Base-by-base conservation (phyloP, 2,329 filamentous ascomycete species). In the Diaporthe batatas region DNA sequence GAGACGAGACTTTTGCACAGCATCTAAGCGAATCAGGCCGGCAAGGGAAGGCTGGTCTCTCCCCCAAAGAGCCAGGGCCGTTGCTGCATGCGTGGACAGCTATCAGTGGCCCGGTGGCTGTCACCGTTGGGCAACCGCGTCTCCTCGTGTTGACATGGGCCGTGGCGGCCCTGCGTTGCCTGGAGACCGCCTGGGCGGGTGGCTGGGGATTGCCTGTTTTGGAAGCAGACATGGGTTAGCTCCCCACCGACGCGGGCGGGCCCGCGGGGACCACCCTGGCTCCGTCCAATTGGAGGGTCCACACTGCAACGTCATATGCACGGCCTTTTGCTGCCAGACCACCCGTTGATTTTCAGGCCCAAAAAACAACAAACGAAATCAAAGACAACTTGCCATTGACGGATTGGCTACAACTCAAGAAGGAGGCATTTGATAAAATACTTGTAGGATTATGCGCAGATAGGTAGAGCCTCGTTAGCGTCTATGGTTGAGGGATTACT, bases 201-300 rank as follows among this genome's bases (percentile, higher is more conserved):
- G 71, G 73, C 73, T 74, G 73, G 73, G 70, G 32, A 69, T 70
- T 78, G 55, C 73, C 82, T 42, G 79, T 82, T 73, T 68, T 25
- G 72, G 72, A 36, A 51, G 25, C 18, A 11, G 42, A 39, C 29
- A 29, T 21, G 42, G 42, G 54, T 29, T 12, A 59, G n/a, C n/a
- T 54, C 54, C 51, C 54, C 68, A 70, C 68, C 54, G n/a, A 51
- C 39, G 44, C 58, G 42, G 59, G 44, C 49, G 25, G 42, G 58
- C 36, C 36, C 36, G 39, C 58, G 58, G 59, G 59, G 42, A 51
- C 11, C 21, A 18, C 29, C 59, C 32, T 10, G 18, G 25, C 44
- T 51, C 59, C 59, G 42, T 49, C 21, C 5, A 47, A 7, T 12
- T 4, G 58, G 58, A 29, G 58, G 58, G 58, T n/a, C 58, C 18